Conservation (phyloP, 139 green algal species). For the Diplosphaera chodatii region DNA sequence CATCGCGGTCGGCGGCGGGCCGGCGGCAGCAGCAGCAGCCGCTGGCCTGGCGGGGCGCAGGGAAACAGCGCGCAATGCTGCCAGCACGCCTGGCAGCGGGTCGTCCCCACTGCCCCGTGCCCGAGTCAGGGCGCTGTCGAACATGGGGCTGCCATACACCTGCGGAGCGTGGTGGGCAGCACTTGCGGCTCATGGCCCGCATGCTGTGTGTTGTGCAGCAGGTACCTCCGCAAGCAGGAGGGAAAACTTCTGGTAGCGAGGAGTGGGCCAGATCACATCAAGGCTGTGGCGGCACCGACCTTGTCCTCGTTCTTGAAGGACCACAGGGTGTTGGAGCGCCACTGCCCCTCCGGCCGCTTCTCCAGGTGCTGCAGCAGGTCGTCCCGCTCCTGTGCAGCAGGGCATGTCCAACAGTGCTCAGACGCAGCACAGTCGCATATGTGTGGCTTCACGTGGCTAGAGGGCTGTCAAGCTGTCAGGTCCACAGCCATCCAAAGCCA, state of each 20-base stretch:
- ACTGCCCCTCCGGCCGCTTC: constrained; percentile 53
- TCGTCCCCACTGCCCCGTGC: background rate
- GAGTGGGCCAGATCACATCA: too few species aligned
- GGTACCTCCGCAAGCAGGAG: too few species aligned
- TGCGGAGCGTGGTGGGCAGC: too few species aligned
- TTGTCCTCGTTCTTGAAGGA: constrained; percentile 74
- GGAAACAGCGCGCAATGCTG: background rate
- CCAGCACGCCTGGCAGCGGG: constrained; percentile 1
- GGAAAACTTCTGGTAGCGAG: too few species aligned
- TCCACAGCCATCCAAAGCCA: too few species aligned
- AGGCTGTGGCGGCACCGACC: constrained; percentile 32
- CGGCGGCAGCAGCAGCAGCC: background rate
- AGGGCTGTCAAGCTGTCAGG: too few species aligned
- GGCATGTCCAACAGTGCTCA: too few species aligned
- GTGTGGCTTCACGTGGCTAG: too few species aligned
- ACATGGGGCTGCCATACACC: constrained; percentile 61
- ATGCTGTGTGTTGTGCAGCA: too few species aligned
- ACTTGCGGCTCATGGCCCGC: too few species aligned
- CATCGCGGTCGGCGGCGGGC: too few species aligned
- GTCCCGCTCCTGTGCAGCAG: constrained; percentile 57
- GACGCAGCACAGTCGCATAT: too few species aligned
- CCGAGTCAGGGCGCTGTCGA: constrained; percentile 47
- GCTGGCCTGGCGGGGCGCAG: background rate
- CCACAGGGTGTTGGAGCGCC: constrained; percentile 61
- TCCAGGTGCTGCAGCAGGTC: constrained; percentile 59